phyloP scores from a whole-genome alignment of 2,329 filamentous ascomycete species.

The Fusarium vanettenii region DNA sequence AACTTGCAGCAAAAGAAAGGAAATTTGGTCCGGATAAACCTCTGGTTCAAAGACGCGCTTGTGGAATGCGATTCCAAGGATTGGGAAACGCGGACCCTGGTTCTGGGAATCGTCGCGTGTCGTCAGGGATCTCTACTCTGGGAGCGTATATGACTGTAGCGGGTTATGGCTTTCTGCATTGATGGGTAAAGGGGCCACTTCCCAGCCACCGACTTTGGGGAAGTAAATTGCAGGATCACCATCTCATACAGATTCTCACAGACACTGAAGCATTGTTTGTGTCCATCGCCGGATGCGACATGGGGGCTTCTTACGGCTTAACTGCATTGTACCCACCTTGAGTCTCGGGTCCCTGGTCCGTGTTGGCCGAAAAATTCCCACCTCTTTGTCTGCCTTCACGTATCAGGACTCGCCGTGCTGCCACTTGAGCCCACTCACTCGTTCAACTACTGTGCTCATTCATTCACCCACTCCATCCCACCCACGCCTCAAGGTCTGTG shows the following conservation, averaged over 20 bases:
- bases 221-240: background rate
- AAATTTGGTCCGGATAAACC: background rate
- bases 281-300: constrained; percentile 7
- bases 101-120: constrained; percentile 37
- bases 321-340: constrained; percentile 21
- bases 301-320: background rate
- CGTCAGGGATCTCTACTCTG: constrained; percentile 12
- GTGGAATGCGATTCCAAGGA: constrained; percentile 6
- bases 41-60: constrained; percentile 1
- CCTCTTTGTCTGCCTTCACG: background rate
- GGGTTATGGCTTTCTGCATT: constrained; percentile 4
- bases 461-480: constrained; percentile 11
- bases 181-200: background rate
- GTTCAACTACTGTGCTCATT: background rate
- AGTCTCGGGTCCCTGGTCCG: constrained; percentile 26
- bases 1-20: constrained; percentile 2
- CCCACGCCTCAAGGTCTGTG: constrained; percentile 22
- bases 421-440: constrained; percentile 20
- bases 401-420: constrained; percentile 14
- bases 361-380: constrained; percentile 20
- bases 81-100: constrained; percentile 22
- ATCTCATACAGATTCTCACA: no score
- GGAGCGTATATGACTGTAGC: constrained; percentile 6
- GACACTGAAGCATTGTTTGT: background rate
- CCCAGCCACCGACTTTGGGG: constrained; percentile 16